A percentile compares a stretch with the other conserved stretches of the same genome.
These are phyloP conservation scores for Pseudocercospora macadamiae DNA, from an alignment of 2,329 filamentous ascomycete genomes.

Conservation along the genomic window DNA sequence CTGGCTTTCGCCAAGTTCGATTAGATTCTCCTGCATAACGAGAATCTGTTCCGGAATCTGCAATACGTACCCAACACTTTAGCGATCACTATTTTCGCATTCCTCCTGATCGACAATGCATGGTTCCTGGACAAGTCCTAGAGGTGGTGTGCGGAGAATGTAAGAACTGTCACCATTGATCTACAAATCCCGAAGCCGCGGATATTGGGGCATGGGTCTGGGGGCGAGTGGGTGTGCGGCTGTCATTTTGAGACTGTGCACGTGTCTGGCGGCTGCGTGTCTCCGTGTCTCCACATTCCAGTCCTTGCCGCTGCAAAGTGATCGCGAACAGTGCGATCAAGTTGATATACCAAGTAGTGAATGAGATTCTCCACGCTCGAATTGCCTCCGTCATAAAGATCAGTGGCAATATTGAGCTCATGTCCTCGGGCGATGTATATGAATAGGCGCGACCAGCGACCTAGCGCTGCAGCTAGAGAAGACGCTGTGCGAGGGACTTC, in stretches of 20 bases:
- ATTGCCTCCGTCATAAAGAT: too few relatives aligned
- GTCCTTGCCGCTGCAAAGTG: not conserved
- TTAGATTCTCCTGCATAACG: slow-evolving; percentile 23
- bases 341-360: not conserved
- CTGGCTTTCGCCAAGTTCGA: slow-evolving; percentile 75
- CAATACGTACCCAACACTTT: too few relatives aligned
- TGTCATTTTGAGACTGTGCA: slow-evolving; percentile 1
- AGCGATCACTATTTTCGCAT: slow-evolving; percentile 1
- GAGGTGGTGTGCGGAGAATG: slow-evolving; percentile 11
- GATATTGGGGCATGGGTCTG: not conserved
- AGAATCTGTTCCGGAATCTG: not conserved
- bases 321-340: not conserved
- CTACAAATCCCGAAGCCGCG: not conserved
- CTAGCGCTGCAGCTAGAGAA: slow-evolving; percentile 15
- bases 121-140: not conserved
- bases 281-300: not conserved
- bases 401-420: too few relatives aligned
- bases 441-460: not conserved
- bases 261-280: not conserved
- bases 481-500: slow-evolving; percentile 15
- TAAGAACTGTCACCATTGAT: not conserved
- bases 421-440: too few relatives aligned
- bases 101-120: slow-evolving; percentile 5
- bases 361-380: too few relatives aligned
- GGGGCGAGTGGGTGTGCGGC: not conserved